Base-by-base conservation (phyloP, 148 eudicot genomes). In the Vaccinium macrocarpon region DNA sequence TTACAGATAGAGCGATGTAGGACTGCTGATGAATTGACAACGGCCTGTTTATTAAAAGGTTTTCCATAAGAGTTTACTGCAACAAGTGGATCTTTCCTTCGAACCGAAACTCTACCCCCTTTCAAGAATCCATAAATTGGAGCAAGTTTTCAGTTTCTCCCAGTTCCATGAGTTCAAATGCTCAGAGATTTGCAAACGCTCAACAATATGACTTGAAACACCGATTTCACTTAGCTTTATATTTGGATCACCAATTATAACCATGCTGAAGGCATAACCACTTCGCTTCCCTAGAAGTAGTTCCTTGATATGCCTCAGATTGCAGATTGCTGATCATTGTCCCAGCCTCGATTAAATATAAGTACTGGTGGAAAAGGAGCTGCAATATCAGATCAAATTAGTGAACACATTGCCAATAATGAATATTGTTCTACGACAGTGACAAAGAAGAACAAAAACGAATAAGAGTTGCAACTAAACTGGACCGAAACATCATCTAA, bases 21-120 rank as follows among this genome's bases (percentile, higher is more conserved):
- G 99, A 96, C 71, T 96, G 99, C 42, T 94, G 93, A 84, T 96
- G 97, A 84, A 96, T 95, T 55, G 99, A 91, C 12, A 98, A 98
- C 76, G 99, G 99, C 85, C 99, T 88, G 87, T 95, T 96, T n/a
- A n/a, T n/a, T n/a, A n/a, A n/a, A n/a, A n/a, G n/a, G n/a, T n/a
- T n/a, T n/a, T n/a, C n/a, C n/a, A n/a, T n/a, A n/a, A n/a, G n/a
- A n/a, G n/a, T n/a, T n/a, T 84, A 95, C 86, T 38, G 87, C 80
- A 46, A 91, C 88, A 42, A 92, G 86, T 5, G 84, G 83, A 50
- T 92, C 96, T 61, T 91, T 88, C 81, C 99, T 88, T 1, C 94
- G 93, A 14, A 95, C 86, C 1, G 80, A 78, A 84, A 70, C 91
- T 88, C 48, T 89, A 87, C 51, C 98, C 95, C 88, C 85, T 92